phyloP scores from a whole-genome alignment of 1,139 yeast species.

The Blastobotrys arbuscula region DNA sequence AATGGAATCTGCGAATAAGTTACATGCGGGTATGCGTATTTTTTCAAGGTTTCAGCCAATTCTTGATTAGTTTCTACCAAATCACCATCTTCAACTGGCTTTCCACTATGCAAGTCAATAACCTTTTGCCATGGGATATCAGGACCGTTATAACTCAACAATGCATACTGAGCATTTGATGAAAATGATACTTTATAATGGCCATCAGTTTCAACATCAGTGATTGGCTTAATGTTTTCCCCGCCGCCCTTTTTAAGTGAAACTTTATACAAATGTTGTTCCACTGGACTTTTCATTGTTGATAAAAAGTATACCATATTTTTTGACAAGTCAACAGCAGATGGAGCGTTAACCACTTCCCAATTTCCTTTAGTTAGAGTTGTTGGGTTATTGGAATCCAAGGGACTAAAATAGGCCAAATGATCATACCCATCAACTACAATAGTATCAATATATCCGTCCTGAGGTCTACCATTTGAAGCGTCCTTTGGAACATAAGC shows the following conservation, averaged over 20 bases:
- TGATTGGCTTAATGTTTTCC: constrained; percentile 43
- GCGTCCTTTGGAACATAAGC: constrained; percentile 59
- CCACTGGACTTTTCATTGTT: constrained; percentile 50
- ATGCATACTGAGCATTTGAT: constrained; percentile 48
- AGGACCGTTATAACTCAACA: constrained; percentile 59
- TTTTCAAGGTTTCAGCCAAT: constrained; percentile 29
- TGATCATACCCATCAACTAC: constrained; percentile 63
- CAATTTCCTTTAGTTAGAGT: constrained; percentile 55
- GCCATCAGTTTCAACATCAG: constrained; percentile 54
- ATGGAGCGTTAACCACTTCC: constrained; percentile 60
- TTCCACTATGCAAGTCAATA: constrained; percentile 38
- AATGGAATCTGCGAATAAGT: constrained; percentile 45
- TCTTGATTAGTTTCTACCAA: constrained; percentile 34
- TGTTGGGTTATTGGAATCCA: constrained; percentile 41
- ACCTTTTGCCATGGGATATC: constrained; percentile 58
- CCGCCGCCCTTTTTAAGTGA: constrained; percentile 34
- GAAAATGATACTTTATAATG: constrained; percentile 65
- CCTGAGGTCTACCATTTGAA: constrained; percentile 34
- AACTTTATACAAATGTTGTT: constrained; percentile 53
- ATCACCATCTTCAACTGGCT: constrained; percentile 32
- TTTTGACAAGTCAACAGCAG: constrained; percentile 49
- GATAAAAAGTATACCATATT: constrained; percentile 58
- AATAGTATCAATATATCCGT: constrained; percentile 69
- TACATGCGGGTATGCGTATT: constrained; percentile 53
- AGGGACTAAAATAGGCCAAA: constrained; percentile 57